Conservation (phyloP, 306 rosid genomes). For the Crotalaria pallida region DNA sequence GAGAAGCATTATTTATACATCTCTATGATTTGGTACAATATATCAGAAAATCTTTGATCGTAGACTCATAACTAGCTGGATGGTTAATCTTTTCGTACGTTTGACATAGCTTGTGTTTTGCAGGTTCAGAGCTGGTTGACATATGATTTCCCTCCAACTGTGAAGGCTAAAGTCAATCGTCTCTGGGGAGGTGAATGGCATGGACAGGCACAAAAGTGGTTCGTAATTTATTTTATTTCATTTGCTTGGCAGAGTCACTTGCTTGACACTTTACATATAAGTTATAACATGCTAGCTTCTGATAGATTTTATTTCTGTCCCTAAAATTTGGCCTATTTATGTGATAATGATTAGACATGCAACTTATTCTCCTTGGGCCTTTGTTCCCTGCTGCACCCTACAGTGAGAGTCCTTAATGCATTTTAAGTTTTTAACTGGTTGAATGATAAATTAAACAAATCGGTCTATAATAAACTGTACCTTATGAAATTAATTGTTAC, state of each 20-base stretch:
- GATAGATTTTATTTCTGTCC: neutral
- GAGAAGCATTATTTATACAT: neutral
- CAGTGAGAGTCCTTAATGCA: neutral
- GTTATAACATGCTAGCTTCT: slow-evolving; percentile 6
- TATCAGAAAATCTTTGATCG: neutral
- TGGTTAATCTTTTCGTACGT: slow-evolving; percentile 5
- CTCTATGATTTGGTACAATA: neutral
- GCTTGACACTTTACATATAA: neutral
- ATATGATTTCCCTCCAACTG: slow-evolving; percentile 92
- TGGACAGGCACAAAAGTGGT: slow-evolving; percentile 98
- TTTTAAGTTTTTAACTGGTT: neutral
- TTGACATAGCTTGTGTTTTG: slow-evolving; percentile 25
- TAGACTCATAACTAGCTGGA: neutral
- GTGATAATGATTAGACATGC: neutral
- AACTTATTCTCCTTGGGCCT: neutral
- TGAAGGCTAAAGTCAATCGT: slow-evolving; percentile 91
- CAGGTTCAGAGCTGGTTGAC: slow-evolving; percentile 94
- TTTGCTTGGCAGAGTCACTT: neutral
- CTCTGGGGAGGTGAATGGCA: slow-evolving; percentile 99
- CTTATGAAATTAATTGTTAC: neutral
- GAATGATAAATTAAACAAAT: neutral
- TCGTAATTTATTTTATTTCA: slow-evolving; percentile 18
- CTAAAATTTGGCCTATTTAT: neutral
- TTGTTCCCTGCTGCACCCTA: neutral
- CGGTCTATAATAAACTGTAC: neutral